Evolutionary conservation across 441 rosid species (phyloP).

Genomic region (Corymbia calophylla): DNA sequence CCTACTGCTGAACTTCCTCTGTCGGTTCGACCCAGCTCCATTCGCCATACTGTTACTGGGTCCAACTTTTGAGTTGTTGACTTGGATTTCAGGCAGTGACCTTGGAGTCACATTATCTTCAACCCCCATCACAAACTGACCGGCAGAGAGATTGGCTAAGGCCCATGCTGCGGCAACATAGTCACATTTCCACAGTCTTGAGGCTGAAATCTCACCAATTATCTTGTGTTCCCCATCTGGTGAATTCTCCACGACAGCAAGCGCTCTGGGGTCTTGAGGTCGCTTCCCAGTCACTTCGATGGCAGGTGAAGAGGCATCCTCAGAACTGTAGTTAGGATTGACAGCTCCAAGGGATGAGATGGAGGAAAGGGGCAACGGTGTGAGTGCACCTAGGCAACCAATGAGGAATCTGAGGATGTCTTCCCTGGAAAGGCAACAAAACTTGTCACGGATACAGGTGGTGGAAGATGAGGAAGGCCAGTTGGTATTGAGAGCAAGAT

Average conservation of each 20-base stretch:
- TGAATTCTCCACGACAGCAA: conserved; percentile 63
- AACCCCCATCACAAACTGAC: conserved; percentile 92
- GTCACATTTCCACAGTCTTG: conserved; percentile 93
- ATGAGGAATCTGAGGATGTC: conserved; percentile 86
- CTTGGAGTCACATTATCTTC: conserved; percentile 64
- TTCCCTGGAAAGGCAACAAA: conserved; percentile 94
- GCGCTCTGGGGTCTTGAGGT: conserved; percentile 66
- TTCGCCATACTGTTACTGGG: conserved; percentile 12
- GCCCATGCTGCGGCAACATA: conserved; percentile 92
- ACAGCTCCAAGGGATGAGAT: conserved; percentile 65
- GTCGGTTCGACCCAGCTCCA: conserved; percentile 32
- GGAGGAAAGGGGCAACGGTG: conserved; percentile 84
- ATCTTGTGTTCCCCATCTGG: conserved; percentile 51
- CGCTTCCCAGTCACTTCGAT: conserved; percentile 37
- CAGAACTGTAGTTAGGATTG: conserved; percentile 41
- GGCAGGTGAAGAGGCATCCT: conserved; percentile 71
- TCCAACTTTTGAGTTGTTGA: conserved; percentile 30
- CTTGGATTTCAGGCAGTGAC: conserved; percentile 44
- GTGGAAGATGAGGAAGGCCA: conserved; percentile 58
- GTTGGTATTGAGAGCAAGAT: conserved; percentile 21
- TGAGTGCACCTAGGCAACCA: conserved; percentile 94
- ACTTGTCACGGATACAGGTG: conserved; percentile 40
- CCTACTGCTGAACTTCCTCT: conserved; percentile 69
- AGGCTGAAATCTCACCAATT: conserved; percentile 88
- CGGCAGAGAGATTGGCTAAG: conserved; percentile 74